phyloP scores from a whole-genome alignment of 148 eudicot species.

The Silene uniflora region DNA sequence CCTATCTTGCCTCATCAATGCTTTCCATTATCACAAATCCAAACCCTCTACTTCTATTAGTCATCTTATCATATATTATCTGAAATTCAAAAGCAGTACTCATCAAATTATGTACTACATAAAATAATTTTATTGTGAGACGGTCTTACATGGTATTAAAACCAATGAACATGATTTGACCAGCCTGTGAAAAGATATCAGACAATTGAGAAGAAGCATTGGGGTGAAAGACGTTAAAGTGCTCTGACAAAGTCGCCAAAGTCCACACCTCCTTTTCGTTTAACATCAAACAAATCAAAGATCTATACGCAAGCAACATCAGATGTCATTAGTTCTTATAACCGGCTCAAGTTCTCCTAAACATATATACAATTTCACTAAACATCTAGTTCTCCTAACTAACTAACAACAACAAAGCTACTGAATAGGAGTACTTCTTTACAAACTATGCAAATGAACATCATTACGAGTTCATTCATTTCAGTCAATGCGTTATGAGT shows the following conservation, averaged over 20 bases:
- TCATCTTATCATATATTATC: conserved; percentile 85
- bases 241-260: conserved; percentile 89
- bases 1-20: conserved; percentile 63
- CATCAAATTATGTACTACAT: too few relatives aligned
- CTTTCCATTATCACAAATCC: conserved; percentile 84
- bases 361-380: too few relatives aligned
- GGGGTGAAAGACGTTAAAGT: conserved; percentile 80
- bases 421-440: too few relatives aligned
- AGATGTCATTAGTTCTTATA: neutral
- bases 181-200: conserved; percentile 63
- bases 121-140: neutral
- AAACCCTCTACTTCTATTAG: conserved; percentile 90
- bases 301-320: conserved; percentile 42
- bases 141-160: neutral
- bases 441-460: too few relatives aligned
- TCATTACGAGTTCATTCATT: too few relatives aligned
- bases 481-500: too few relatives aligned
- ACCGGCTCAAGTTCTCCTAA: too few relatives aligned
- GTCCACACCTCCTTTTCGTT: conserved; percentile 77
- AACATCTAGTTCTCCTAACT: too few relatives aligned
- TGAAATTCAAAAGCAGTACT: too few relatives aligned
- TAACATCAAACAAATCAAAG: conserved; percentile 86
- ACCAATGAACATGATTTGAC: conserved; percentile 40
- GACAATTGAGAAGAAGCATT: conserved; percentile 62
- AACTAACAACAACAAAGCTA: too few relatives aligned